phyloP scores from a whole-genome alignment of 2,329 filamentous ascomycete species.

The Bipolaris oryzae region DNA sequence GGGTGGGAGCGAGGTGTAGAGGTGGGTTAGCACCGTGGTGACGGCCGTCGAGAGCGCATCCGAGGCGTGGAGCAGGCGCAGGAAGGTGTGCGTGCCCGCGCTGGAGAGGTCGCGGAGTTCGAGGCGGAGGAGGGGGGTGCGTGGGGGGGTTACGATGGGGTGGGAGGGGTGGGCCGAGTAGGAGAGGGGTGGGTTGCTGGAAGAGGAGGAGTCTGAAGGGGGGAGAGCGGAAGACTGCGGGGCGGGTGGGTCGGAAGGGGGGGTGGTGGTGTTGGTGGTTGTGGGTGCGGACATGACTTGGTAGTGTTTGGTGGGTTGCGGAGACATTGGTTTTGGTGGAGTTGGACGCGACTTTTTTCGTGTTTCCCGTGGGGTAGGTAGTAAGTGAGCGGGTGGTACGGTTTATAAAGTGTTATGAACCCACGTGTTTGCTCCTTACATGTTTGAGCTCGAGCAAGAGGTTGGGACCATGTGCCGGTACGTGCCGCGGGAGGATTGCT shows the following conservation, averaged over 20 bases:
- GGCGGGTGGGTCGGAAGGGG: conserved; percentile 27
- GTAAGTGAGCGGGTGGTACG: background rate
- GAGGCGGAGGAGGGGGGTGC: conserved; percentile 55
- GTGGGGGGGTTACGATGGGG: conserved; percentile 33
- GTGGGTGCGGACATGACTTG: conserved; percentile 43
- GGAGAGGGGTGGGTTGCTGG: conserved; percentile 3
- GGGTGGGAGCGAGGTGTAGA: conserved; percentile 62
- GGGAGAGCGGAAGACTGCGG: conserved; percentile 40
- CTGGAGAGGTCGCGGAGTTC: conserved; percentile 58
- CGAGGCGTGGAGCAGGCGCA: conserved; percentile 67
- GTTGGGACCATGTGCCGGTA: background rate
- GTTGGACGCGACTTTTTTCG: background rate
- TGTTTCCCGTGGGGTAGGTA: too few relatives aligned
- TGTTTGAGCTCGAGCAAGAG: background rate
- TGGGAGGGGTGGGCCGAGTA: background rate
- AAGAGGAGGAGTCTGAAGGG: conserved; percentile 22
- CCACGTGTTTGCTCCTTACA: too few relatives aligned
- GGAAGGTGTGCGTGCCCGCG: conserved; percentile 69
- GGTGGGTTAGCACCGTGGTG: conserved; percentile 69
- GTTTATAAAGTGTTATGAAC: too few relatives aligned
- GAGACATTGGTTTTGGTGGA: conserved; percentile 16
- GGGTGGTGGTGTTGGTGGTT: conserved; percentile 21
- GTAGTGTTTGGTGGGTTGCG: conserved; percentile 42
- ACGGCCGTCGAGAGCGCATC: conserved; percentile 68
- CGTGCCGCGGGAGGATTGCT: background rate